Evolutionary conservation across 2,329 filamentous ascomycete genomes (phyloP), one percentile per base, ranked within the genome.

Genomic region (Plectosphaerella cucumerina): DNA sequence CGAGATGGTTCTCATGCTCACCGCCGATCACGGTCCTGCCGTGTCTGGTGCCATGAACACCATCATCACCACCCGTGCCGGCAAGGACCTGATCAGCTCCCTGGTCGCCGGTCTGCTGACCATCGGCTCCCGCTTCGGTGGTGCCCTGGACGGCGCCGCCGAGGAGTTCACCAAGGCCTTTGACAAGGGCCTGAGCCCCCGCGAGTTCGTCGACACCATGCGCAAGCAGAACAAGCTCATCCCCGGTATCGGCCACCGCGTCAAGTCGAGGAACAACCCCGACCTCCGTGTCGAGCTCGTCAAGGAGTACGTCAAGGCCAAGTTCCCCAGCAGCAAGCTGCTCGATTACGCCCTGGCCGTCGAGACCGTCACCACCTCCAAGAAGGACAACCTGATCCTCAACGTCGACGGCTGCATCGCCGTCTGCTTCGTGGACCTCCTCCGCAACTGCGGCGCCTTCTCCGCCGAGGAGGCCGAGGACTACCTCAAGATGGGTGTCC

Each of bases 11-110:
- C 93, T 99, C 72, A 99, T 99, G 94, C 85, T 99, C 68, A 99
- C 94, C 68, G 94, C 94, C 64, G 94, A 99, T 70, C 94, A 99
- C 85, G 94, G 94, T 75, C 94, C 94, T 50, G 94, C 94, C 64
- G 94, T 99, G 63, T 99, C 94, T 63, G 94, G 94, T 83, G 94
- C 94, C 73, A 99, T 99, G 94, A 99, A 99, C 87, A 99, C 94
- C 71, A 99, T 99, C 72, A 97, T 99, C 72, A 99, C 94, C 57
- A 99, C 94, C 54, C 90, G 94, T 89, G 94, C 94, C 58, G 94
- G 94, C 72, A 99, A 99, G 83, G 94, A 99, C 70, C 79, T 99
- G 62, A 97, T 99, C 79, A 92, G 86, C 65, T 89, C 94, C 45
- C 83, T 99, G 57, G 94, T 99, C 52, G 89, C 89, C 64, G 94